Evolutionary conservation across 1,284 basidiomycete species (phyloP).

Genomic region (Sanghuangporus baumii): DNA sequence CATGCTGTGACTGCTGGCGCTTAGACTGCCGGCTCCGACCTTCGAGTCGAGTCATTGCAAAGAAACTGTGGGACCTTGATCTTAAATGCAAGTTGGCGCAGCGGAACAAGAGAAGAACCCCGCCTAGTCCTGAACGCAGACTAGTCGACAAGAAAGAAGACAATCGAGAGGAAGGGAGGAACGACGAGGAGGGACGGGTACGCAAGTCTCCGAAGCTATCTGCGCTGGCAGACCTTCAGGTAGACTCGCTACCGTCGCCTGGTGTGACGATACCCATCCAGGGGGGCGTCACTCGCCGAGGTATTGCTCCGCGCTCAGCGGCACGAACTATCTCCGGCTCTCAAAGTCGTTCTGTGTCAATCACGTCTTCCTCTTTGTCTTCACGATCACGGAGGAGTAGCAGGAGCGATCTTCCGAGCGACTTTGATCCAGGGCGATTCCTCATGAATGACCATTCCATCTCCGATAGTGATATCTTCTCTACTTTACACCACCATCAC

Average conservation of each 20-base stretch:
- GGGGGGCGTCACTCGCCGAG: conserved; percentile 1
- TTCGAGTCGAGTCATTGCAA: conserved; percentile 6
- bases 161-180: neutral
- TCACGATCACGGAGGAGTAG: conserved; percentile 1
- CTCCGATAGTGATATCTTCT: conserved; percentile 2
- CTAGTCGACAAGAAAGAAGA: neutral
- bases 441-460: conserved; percentile 3
- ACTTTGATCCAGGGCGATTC: conserved; percentile 5
- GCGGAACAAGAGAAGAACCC: neutral
- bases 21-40: conserved; percentile 10
- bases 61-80: conserved; percentile 15
- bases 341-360: neutral
- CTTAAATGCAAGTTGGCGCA: conserved; percentile 2
- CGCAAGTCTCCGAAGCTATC: conserved; percentile 15
- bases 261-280: neutral
- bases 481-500: neutral
- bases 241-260: conserved; percentile 1
- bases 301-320: neutral
- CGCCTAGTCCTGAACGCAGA: neutral
- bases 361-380: neutral
- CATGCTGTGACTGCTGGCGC: conserved; percentile 12
- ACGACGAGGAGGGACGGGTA: conserved; percentile 5
- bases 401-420: conserved; percentile 1
- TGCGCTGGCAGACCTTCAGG: conserved; percentile 2
- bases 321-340: neutral